A percentile compares a stretch with the other conserved stretches of the same genome.
Evolutionary conservation across 371 early-diverging fungal species (phyloP).

Genomic region (Smittium culicis): DNA sequence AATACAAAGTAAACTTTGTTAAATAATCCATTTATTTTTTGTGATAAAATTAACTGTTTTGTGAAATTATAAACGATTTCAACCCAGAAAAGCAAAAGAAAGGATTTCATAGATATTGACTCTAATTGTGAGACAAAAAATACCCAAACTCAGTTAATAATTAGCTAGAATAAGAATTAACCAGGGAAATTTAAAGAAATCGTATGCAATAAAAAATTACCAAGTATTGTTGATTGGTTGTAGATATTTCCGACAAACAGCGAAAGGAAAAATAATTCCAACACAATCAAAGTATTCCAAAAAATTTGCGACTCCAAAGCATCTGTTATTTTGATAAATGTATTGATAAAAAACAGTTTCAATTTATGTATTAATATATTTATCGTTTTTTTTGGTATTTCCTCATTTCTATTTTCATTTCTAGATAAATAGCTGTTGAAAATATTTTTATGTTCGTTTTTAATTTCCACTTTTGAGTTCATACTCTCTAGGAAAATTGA

Average conservation of each 20-base stretch:
- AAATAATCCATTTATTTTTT: slow-evolving; percentile 2
- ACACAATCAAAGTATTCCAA: background rate
- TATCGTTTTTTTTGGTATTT: no score
- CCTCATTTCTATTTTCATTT: no score
- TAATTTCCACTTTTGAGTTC: no score
- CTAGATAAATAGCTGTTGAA: no score
- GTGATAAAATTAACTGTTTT: background rate
- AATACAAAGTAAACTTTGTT: slow-evolving; percentile 1
- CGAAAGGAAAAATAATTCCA: background rate
- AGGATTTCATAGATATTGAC: background rate
- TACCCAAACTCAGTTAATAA: no score
- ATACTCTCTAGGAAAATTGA: no score
- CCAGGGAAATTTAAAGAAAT: no score
- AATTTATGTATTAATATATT: no score
- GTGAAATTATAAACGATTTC: background rate
- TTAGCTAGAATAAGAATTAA: no score
- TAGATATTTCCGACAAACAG: background rate
- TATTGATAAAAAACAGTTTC: background rate
- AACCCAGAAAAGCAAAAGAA: slow-evolving; percentile 2
- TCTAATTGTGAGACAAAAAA: no score
- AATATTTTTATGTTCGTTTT: no score
- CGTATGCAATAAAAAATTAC: background rate
- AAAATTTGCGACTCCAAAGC: background rate
- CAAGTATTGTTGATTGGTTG: background rate
- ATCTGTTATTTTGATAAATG: background rate